These are phyloP conservation scores for Groenewaldozyma salmanticensis DNA, from an alignment of 805 yeast species.

Conservation along the genomic window DNA sequence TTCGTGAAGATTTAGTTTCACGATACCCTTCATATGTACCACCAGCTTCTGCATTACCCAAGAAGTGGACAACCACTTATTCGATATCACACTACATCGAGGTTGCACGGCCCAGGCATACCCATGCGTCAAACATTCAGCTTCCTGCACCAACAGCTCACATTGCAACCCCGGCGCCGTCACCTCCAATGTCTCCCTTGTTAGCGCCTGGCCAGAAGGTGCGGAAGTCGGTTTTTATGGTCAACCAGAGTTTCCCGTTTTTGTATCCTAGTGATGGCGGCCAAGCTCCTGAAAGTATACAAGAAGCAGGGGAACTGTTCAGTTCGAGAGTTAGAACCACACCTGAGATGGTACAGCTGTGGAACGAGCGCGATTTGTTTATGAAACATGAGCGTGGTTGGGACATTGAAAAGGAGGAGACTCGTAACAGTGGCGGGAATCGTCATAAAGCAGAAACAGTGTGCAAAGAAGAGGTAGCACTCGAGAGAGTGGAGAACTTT, in stretches of 20 bases:
- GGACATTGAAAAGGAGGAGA: slow-evolving; percentile 17
- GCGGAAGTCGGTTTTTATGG: slow-evolving; percentile 39
- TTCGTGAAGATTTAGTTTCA: slow-evolving; percentile 60
- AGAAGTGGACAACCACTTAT: slow-evolving; percentile 37
- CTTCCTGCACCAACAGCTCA: slow-evolving; percentile 51
- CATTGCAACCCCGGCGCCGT: slow-evolving; percentile 82
- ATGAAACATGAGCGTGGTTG: slow-evolving; percentile 68
- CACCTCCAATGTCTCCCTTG: slow-evolving; percentile 56
- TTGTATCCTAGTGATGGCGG: slow-evolving; percentile 43
- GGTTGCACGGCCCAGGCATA: slow-evolving; percentile 42
- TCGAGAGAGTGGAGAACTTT: slow-evolving; percentile 50
- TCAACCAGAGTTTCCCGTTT: slow-evolving; percentile 58
- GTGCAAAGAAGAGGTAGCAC: slow-evolving; percentile 4
- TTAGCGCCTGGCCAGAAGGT: slow-evolving; percentile 24
- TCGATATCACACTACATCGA: slow-evolving; percentile 53
- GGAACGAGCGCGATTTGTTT: slow-evolving; percentile 61
- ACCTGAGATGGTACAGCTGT: slow-evolving; percentile 58
- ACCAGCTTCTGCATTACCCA: slow-evolving; percentile 39
- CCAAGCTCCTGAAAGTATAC: slow-evolving; percentile 60
- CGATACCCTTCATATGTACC: slow-evolving; percentile 66
- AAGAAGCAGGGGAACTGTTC: slow-evolving; percentile 68
- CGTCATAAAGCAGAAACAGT: too few species aligned
- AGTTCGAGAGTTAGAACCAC: slow-evolving; percentile 53
- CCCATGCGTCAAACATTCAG: slow-evolving; percentile 34
- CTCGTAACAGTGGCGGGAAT: too few species aligned